Percentiles rank a stretch among this genome's conserved stretches.
Evolutionary conservation across 306 rosid species (phyloP).

Genomic region (Benincasa hispida): DNA sequence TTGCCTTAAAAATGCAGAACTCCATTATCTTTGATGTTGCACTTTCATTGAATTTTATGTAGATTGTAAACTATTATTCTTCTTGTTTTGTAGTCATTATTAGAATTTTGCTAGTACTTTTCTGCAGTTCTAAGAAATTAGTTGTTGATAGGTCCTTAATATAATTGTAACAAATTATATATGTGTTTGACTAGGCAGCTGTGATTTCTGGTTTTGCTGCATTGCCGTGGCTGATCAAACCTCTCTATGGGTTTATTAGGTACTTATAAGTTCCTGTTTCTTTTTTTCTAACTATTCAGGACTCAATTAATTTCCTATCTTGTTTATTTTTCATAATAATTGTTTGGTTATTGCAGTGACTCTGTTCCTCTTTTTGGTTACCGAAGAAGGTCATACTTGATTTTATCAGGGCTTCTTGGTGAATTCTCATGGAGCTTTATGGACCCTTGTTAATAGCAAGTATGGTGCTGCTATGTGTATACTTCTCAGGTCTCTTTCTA

Average conservation of each 20-base stretch:
- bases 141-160: background rate
- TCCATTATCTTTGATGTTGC: background rate
- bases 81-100: background rate
- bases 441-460: slow-evolving; percentile 75
- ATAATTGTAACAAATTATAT: slow-evolving; percentile 23
- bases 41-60: background rate
- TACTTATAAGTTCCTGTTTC: slow-evolving; percentile 14
- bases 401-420: slow-evolving; percentile 93
- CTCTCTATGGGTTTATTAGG: slow-evolving; percentile 93
- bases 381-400: slow-evolving; percentile 89
- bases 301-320: background rate
- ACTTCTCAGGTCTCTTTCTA: slow-evolving; percentile 89
- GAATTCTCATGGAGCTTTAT: slow-evolving; percentile 89
- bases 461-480: slow-evolving; percentile 77
- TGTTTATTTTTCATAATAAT: background rate
- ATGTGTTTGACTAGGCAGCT: slow-evolving; percentile 71
- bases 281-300: background rate
- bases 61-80: background rate
- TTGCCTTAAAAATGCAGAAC: background rate
- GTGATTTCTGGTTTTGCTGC: slow-evolving; percentile 78
- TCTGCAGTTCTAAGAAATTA: background rate
- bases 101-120: background rate
- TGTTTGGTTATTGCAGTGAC: slow-evolving; percentile 49
- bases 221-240: slow-evolving; percentile 88
- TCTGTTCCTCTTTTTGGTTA: slow-evolving; percentile 96